Evolutionary conservation across 2,329 filamentous ascomycete genomes (phyloP).

Genomic region (Leptographium procerum): DNA sequence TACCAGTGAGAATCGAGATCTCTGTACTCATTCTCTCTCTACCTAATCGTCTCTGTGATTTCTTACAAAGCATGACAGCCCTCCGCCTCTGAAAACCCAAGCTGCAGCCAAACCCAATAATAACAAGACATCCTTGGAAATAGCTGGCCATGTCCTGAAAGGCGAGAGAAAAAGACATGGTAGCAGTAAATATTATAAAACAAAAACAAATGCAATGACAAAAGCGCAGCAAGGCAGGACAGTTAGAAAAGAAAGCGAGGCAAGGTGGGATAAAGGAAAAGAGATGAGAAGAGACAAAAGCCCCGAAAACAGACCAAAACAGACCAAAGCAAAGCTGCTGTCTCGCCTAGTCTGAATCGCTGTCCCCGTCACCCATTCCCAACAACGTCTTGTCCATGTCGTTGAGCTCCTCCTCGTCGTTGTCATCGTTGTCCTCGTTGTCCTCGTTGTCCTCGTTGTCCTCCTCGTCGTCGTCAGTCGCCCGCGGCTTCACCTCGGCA

Average conservation of each 20-base stretch:
- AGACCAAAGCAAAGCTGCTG: background rate
- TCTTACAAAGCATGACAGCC: background rate
- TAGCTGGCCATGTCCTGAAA: background rate
- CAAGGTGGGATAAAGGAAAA: too few relatives aligned
- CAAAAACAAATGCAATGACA: too few relatives aligned
- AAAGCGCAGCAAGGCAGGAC: too few relatives aligned
- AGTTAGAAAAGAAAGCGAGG: too few relatives aligned
- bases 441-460: slow-evolving; percentile 17
- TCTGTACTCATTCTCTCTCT: background rate
- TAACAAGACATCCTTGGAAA: background rate
- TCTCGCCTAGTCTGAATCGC: slow-evolving; percentile 25
- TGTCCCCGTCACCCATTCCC: slow-evolving; percentile 21
- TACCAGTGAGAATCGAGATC: background rate
- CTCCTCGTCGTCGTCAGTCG: slow-evolving; percentile 38
- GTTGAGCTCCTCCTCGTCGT: slow-evolving; percentile 35
- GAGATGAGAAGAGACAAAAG: background rate
- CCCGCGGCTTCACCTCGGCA: slow-evolving; percentile 22
- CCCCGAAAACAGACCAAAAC: background rate
- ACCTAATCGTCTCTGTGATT: background rate
- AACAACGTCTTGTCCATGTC: slow-evolving; percentile 25
- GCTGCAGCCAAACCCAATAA: background rate
- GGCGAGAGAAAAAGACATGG: background rate
- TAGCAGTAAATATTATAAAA: background rate
- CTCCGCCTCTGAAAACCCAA: background rate
- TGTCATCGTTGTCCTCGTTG: background rate